Evolutionary conservation across 2,329 filamentous ascomycete genomes (phyloP), one percentile per base, ranked within the genome.

Genomic region (Exophiala spinifera): DNA sequence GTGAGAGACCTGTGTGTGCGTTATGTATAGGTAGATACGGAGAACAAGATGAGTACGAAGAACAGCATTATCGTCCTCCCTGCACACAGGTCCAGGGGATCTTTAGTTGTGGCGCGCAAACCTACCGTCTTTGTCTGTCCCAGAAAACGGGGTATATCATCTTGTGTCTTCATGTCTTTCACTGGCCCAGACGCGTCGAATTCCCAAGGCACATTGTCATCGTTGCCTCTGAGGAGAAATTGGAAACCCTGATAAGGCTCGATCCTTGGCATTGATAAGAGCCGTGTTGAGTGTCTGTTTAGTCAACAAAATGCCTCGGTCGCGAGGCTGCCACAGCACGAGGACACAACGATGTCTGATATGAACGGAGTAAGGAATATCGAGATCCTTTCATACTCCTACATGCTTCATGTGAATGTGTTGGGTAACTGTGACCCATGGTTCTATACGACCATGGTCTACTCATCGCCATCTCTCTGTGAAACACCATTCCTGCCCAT

Each of bases 401-500:
- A 31, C 6, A 31, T 31, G 25, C 25, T 31, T 31, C 25, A 31
- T 31, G 25, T 10, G 4, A 23, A 15, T 14, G 21, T 21, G 20
- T 44, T n/a, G 42, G 7, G 15, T 25, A n/a, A 28, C 17, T 14
- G 20, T 25, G 1, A n/a, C n/a, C 28, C 42, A 23, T 44, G 25
- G 28, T 44, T 23, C n/a, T 44, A 44, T 28, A 14, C 10, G 11
- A 14, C 56, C 25, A 46, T 60, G 47, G 3, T 17, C 34, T 37
- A 55, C 5, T 57, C 56, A 19, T 53, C 55, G 7, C 55, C 60
- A 7, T 54, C 51, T 25, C 52, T 48, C 28, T 48, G 46, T 20
- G 56, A 49, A 11, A 54, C 44, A 11, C 59, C 61, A 51, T 60
- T 61, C 39, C 74, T 67, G 37, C 70, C 68, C 39, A 76, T 67